phyloP scores from a whole-genome alignment of 2,329 filamentous ascomycete genomes.

The Graphilbum ipis-grandicollis region DNA sequence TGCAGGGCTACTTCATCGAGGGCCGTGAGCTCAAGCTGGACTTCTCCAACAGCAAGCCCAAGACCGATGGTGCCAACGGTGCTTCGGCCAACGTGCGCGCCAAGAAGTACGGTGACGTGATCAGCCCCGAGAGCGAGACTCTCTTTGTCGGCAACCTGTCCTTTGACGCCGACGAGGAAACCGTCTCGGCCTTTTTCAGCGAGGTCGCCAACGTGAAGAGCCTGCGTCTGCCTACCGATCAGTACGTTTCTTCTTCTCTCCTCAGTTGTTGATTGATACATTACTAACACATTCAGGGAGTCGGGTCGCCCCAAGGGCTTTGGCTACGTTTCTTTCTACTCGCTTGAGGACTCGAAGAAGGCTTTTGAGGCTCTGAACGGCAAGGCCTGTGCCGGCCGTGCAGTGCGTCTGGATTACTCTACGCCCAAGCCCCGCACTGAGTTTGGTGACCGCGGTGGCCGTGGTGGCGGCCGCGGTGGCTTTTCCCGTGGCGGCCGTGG shows the following conservation, averaged over 20 bases:
- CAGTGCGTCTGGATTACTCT: constrained; percentile 71
- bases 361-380: constrained; percentile 48
- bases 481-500: constrained; percentile 18
- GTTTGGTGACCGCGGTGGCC: constrained; percentile 22
- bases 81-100: constrained; percentile 47
- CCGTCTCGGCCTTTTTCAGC: constrained; percentile 56
- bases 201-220: constrained; percentile 55
- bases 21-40: constrained; percentile 20
- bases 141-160: constrained; percentile 85
- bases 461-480: constrained; percentile 30
- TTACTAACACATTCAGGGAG: constrained; percentile 34
- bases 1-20: constrained; percentile 18
- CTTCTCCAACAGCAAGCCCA: constrained; percentile 18
- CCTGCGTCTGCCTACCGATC: constrained; percentile 77
- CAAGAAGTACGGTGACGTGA: constrained; percentile 57
- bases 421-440: constrained; percentile 46
- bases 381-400: constrained; percentile 50
- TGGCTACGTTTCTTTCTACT: constrained; percentile 73
- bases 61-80: constrained; percentile 10
- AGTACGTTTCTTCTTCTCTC: constrained; percentile 23
- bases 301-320: constrained; percentile 79
- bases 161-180: constrained; percentile 66
- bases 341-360: constrained; percentile 65
- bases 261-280: too few species aligned
- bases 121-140: constrained; percentile 68